Evolutionary conservation across 177 flowering plant species (phyloP), one percentile per base, ranked within the genome.

Genomic region (Telopea speciosissima): DNA sequence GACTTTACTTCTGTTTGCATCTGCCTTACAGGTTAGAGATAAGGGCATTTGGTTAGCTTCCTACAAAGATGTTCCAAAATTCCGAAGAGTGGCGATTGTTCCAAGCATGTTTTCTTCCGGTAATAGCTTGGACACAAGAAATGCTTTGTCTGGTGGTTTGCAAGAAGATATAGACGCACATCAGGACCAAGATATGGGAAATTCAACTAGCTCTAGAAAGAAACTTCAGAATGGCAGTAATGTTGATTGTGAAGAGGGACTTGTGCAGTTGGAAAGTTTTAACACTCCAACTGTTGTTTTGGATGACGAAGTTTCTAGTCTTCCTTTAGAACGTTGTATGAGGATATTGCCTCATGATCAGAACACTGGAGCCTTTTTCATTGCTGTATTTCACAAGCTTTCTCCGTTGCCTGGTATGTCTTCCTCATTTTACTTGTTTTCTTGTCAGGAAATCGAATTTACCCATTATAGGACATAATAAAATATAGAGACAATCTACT

Each of bases 311-410:
- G 77, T 83, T 72, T 93, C 92, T 19, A 72, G 76, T 73, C 78
- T 93, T 61, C 98, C 96, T 63, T 77, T 96, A 36, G 95, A 91
- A 73, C 90, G 84, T 26, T 91, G 97, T 77, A 87, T 93, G 84
- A 89, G 99, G 83, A 86, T 96, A 83, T 68, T 90, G 74, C 99
- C 99, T 72, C 98, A 96, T 84, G 99, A 96, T 81, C 98, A 96
- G 79, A 93, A 96, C 67, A 84, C 83, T 69, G 99, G 99, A 74
- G 98, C 99, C 62, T 96, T 96, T 68, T 96, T 96, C 74, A 85
- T 96, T 80, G 98, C 97, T 42, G 95, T 96, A 62, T 81, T 96
- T 72, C 86, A 81, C 62, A 93, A 96, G 80, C 67, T 81, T 72
- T 89, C 91, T 60, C 74, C 87, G 63, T 69, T 84, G 63, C 92